Evolutionary conservation across 2,329 filamentous ascomycete genomes (phyloP).

Genomic region (Ophiostoma sp.): DNA sequence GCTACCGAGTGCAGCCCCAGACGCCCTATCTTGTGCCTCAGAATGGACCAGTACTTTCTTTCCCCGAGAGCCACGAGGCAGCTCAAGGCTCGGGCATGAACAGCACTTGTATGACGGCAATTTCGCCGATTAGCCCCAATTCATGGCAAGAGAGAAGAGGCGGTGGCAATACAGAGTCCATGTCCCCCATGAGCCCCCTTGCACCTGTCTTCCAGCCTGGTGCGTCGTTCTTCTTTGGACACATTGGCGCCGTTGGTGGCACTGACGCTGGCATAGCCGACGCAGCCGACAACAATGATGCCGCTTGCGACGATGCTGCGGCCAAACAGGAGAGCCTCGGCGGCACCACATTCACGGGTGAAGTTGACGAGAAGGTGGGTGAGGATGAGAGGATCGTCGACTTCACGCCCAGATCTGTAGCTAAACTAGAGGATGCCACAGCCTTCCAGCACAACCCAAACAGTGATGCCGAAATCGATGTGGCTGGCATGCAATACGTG

Average conservation of each 20-base stretch:
- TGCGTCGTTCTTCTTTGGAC: constrained; percentile 2
- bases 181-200: constrained; percentile 21
- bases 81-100: background rate
- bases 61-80: background rate
- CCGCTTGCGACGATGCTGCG: background rate
- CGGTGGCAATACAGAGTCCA: background rate
- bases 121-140: background rate
- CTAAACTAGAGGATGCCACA: background rate
- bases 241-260: background rate
- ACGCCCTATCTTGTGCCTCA: background rate
- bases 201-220: constrained; percentile 34
- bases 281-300: background rate
- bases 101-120: background rate
- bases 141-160: background rate
- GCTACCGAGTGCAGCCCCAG: background rate
- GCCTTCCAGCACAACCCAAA: background rate
- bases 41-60: background rate
- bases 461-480: background rate
- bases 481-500: constrained; percentile 13
- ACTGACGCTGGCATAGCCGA: background rate
- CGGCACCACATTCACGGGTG: background rate
- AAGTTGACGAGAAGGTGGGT: background rate
- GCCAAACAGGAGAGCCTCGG: background rate
- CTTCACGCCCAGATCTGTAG: background rate
- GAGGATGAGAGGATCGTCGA: background rate